Percentiles rank a stretch among this genome's conserved stretches.
Conservation (phyloP, 164 flowering plant genomes). For the Cinnamomum micranthum region DNA sequence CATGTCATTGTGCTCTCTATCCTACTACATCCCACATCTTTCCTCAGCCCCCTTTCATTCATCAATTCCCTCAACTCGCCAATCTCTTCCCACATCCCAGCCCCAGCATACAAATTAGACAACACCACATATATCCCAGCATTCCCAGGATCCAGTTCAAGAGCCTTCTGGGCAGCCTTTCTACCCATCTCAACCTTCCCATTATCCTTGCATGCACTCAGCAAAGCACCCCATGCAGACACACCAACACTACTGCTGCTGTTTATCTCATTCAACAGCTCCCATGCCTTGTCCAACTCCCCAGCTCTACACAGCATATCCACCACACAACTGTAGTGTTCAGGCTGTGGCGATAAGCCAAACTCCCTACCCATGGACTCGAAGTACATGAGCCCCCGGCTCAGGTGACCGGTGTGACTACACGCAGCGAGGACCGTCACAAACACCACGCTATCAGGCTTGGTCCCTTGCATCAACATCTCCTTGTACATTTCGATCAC, state of each 20-base stretch:
- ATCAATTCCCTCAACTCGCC: conserved; percentile 48
- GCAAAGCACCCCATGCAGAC: conserved; percentile 71
- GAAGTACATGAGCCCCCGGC: conserved; percentile 51
- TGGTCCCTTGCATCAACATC: conserved; percentile 50
- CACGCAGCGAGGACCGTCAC: conserved; percentile 74
- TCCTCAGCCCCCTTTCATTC: conserved; percentile 48
- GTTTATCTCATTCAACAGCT: conserved; percentile 38
- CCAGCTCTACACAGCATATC: conserved; percentile 78
- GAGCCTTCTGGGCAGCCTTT: conserved; percentile 61
- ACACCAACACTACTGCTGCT: conserved; percentile 19
- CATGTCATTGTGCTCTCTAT: conserved; percentile 21
- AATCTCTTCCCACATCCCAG: conserved; percentile 67
- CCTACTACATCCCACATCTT: conserved; percentile 54
- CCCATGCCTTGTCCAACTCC: conserved; percentile 64
- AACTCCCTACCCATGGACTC: conserved; percentile 51
- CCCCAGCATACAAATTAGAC: conserved; percentile 62
- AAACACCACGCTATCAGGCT: conserved; percentile 59
- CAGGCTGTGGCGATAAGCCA: conserved; percentile 41
- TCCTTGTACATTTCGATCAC: conserved; percentile 43
- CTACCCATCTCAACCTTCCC: conserved; percentile 58
- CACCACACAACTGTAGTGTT: conserved; percentile 71
- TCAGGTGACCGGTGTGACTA: conserved; percentile 58
- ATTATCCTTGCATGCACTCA: conserved; percentile 49
- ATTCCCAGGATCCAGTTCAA: conserved; percentile 60
- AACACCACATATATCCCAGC: conserved; percentile 51